A percentile compares a stretch with the other conserved stretches of the same genome.
Conservation (phyloP, 768 basidiomycete genomes). For the Leccinum uliginosum region DNA sequence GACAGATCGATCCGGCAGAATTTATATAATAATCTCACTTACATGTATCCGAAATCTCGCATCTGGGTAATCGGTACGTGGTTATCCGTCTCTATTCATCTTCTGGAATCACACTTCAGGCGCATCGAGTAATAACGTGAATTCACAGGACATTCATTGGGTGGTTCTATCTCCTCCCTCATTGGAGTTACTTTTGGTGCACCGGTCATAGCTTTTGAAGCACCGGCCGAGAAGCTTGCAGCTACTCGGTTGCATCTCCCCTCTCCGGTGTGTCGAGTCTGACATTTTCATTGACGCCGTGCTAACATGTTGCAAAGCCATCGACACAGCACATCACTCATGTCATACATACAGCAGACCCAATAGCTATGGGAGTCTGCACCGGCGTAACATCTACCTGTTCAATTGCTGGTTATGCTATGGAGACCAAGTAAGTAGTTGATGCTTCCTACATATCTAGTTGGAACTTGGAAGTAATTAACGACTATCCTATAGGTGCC, state of each 20-base stretch:
- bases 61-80: slow-evolving; percentile 80
- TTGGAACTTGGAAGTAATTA: background rate
- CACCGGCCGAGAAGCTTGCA: slow-evolving; percentile 70
- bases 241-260: slow-evolving; percentile 83
- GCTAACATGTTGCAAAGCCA: slow-evolving; percentile 39
- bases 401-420: slow-evolving; percentile 78
- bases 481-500: slow-evolving; percentile 51
- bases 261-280: slow-evolving; percentile 55
- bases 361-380: slow-evolving; percentile 83
- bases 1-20: slow-evolving; percentile 45
- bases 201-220: slow-evolving; percentile 88
- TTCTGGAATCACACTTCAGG: background rate
- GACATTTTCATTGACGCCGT: background rate
- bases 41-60: slow-evolving; percentile 82
- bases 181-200: slow-evolving; percentile 88
- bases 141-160: slow-evolving; percentile 64
- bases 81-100: background rate
- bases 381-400: slow-evolving; percentile 76
- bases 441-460: background rate
- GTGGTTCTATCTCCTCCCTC: slow-evolving; percentile 80
- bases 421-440: slow-evolving; percentile 56
- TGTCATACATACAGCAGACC: slow-evolving; percentile 91
- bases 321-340: slow-evolving; percentile 77
- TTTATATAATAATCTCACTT: slow-evolving; percentile 87
- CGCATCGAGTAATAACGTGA: background rate